Evolutionary conservation across 2,329 filamentous ascomycete genomes (phyloP).

Genomic region (Dactylonectria estremocensis): DNA sequence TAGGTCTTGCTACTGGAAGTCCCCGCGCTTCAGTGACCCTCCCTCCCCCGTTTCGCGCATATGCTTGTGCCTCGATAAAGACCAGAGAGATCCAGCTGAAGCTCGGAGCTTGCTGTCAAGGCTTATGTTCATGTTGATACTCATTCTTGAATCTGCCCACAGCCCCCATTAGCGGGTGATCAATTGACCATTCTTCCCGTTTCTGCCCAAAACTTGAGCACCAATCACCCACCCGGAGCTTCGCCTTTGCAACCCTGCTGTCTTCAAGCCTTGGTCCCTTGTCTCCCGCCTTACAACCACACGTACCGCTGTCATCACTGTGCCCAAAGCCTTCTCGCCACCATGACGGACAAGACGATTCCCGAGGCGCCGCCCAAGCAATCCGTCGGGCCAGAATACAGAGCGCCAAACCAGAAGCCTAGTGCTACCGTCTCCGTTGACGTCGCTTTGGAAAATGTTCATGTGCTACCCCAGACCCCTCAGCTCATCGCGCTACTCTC

Average conservation of each 20-base stretch:
- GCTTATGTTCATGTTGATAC: conserved; percentile 34
- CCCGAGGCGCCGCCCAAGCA: conserved; percentile 61
- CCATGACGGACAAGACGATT: conserved; percentile 47
- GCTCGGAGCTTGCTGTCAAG: conserved; percentile 42
- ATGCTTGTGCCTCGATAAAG: conserved; percentile 43
- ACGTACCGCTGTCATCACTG: conserved; percentile 19
- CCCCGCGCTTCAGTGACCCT: conserved; percentile 32
- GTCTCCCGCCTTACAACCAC: neutral
- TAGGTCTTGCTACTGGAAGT: conserved; percentile 24
- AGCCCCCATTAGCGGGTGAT: neutral
- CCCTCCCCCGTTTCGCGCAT: conserved; percentile 47
- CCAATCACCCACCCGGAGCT: neutral
- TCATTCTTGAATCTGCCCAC: conserved; percentile 16
- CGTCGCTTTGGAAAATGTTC: conserved; percentile 88
- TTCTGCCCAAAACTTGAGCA: neutral
- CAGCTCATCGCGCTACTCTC: conserved; percentile 97
- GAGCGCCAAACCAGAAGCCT: conserved; percentile 82
- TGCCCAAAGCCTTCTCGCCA: conserved; percentile 34
- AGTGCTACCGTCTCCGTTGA: conserved; percentile 90
- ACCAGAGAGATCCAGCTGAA: conserved; percentile 34
- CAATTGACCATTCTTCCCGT: neutral
- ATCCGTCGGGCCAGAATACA: conserved; percentile 86
- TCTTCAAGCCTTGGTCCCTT: neutral
- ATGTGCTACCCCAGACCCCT: conserved; percentile 91
- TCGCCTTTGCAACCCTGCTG: neutral